A percentile compares a stretch with the other conserved stretches of the same genome.
phyloP scores from a whole-genome alignment of 164 flowering plant genomes.

The Hamamelis virginiana region DNA sequence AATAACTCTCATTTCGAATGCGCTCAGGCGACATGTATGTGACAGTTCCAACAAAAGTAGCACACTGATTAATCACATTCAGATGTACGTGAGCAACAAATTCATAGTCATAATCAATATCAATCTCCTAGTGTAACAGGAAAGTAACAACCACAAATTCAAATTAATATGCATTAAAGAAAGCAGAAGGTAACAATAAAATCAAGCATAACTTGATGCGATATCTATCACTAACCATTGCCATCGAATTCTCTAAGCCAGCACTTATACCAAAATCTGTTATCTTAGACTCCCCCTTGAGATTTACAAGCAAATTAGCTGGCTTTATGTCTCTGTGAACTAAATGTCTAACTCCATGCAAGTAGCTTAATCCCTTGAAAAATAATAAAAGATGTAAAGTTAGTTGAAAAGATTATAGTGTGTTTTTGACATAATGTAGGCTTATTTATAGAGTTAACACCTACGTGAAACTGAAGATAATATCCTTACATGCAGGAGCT shows the following conservation, averaged over 20 bases:
- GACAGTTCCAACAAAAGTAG: conserved; percentile 98
- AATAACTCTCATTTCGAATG: conserved; percentile 87
- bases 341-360: conserved; percentile 91
- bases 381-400: conserved; percentile 1
- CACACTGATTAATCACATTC: conserved; percentile 62
- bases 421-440: neutral
- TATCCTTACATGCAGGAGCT: conserved; percentile 69
- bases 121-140: neutral
- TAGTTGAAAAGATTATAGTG: conserved; percentile 6
- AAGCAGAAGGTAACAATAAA: neutral
- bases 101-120: neutral
- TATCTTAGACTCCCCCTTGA: conserved; percentile 96
- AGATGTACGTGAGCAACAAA: conserved; percentile 13
- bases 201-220: neutral
- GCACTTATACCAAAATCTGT: conserved; percentile 99
- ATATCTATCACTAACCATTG: conserved; percentile 67
- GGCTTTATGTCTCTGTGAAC: conserved; percentile 99
- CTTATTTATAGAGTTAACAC: conserved; percentile 1
- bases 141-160: conserved; percentile 1
- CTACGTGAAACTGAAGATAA: neutral
- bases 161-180: neutral
- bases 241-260: conserved; percentile 93
- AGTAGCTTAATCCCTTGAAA: conserved; percentile 77
- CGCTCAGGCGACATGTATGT: conserved; percentile 99
- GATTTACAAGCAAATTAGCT: conserved; percentile 94